Percentiles rank a stretch among this genome's conserved stretches.
These are phyloP conservation scores for Kodamaea kaohsiungensis DNA, from an alignment of 805 yeast genomes.

Conservation along the genomic window DNA sequence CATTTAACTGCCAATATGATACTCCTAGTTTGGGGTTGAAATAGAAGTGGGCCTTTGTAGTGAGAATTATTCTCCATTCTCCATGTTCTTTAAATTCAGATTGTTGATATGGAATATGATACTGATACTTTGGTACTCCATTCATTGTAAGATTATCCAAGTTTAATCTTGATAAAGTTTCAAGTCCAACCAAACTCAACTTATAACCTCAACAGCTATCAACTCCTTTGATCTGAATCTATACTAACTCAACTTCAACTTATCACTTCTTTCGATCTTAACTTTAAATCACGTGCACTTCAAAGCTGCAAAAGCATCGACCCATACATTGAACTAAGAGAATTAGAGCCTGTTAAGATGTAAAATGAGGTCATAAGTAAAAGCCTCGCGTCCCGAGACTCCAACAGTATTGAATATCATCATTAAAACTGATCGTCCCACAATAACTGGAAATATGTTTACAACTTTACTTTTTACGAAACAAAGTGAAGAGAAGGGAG, in stretches of 20 bases:
- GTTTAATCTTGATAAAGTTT: no score
- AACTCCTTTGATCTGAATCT: no score
- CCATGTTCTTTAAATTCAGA: constrained; percentile 7
- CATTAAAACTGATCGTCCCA: neutral
- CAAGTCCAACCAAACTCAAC: no score
- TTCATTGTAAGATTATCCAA: no score
- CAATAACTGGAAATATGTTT: neutral
- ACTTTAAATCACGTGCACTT: neutral
- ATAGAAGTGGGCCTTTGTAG: constrained; percentile 33
- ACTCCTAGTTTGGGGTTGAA: constrained; percentile 19
- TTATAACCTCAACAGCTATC: no score
- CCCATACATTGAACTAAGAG: neutral
- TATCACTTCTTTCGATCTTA: no score
- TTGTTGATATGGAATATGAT: constrained; percentile 15
- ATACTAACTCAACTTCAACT: no score
- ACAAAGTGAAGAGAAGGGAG: neutral
- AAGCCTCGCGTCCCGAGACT: neutral
- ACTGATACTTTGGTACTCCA: constrained; percentile 13
- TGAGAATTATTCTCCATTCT: constrained; percentile 32
- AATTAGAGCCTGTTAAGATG: neutral
- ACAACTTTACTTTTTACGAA: neutral
- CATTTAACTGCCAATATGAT: constrained; percentile 38
- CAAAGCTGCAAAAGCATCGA: neutral
- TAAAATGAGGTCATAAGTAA: neutral
- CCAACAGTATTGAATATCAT: neutral